phyloP scores from a whole-genome alignment of 139 green algal species.

The Chlorella vulgaris region DNA sequence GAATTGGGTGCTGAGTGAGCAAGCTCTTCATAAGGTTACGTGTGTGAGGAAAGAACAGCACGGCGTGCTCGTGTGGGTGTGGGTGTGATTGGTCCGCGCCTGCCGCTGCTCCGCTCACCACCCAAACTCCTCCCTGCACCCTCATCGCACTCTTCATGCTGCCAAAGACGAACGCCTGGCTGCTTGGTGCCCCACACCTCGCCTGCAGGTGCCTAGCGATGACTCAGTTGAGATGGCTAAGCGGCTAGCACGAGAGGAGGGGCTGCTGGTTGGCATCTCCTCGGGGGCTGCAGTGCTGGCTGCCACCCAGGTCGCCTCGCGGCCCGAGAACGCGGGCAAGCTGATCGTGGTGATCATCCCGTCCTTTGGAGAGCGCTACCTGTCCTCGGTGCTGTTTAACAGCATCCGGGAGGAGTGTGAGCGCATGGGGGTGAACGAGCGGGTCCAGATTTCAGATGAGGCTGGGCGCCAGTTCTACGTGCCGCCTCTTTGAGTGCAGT shows the following conservation, averaged over 20 bases:
- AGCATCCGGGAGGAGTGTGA: conserved; percentile 40
- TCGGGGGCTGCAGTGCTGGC: conserved; percentile 58
- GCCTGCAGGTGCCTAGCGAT: conserved; percentile 68
- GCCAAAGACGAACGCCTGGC: background rate
- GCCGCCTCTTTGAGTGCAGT: conserved; percentile 33
- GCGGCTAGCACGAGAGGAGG: conserved; percentile 71
- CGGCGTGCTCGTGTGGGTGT: no score
- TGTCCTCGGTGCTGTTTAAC: conserved; percentile 39
- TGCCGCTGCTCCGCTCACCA: no score
- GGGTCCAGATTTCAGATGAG: conserved; percentile 66
- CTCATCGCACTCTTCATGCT: background rate
- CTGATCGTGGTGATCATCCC: conserved; percentile 69
- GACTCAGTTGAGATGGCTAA: conserved; percentile 71
- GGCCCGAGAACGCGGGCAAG: conserved; percentile 68
- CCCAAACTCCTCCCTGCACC: background rate
- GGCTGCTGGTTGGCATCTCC: conserved; percentile 72
- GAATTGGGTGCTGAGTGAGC: no score
- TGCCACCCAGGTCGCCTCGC: conserved; percentile 42
- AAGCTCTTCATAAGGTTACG: no score
- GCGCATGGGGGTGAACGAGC: conserved; percentile 74
- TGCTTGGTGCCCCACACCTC: background rate
- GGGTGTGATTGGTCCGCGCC: no score
- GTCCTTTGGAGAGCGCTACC: conserved; percentile 59
- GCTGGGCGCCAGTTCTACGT: conserved; percentile 75
- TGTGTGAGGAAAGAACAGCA: no score